Percentiles rank a stretch among this genome's conserved stretches.
Conservation (phyloP, 495 filamentous ascomycete genomes). For the Hypomontagnella monticulosa region DNA sequence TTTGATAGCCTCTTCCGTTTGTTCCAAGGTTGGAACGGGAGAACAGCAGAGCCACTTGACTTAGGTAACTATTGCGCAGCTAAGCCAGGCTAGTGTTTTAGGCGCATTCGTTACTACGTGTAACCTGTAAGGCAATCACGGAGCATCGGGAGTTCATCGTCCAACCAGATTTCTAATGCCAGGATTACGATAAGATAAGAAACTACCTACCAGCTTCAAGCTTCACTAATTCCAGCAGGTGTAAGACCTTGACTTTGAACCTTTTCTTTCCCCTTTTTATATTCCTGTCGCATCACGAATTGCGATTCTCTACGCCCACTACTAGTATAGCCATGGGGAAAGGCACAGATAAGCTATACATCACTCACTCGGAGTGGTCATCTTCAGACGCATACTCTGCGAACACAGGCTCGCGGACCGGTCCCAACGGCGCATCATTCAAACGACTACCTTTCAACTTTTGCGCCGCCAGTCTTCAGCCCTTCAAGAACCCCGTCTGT, state of each 20-base stretch:
- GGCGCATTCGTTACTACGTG: conserved; percentile 1
- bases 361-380: conserved; percentile 97
- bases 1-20: no score
- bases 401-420: conserved; percentile 67
- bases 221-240: not conserved
- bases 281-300: conserved; percentile 10
- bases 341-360: conserved; percentile 82
- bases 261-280: not conserved
- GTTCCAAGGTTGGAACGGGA: no score
- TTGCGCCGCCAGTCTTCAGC: conserved; percentile 94
- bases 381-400: conserved; percentile 85
- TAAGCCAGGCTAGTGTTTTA: not conserved
- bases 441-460: conserved; percentile 96
- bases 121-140: conserved; percentile 9
- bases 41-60: no score
- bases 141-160: not conserved
- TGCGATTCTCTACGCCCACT: not conserved
- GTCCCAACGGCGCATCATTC: conserved; percentile 69
- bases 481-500: conserved; percentile 87
- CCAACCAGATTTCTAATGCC: not conserved
- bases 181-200: conserved; percentile 39
- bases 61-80: conserved; percentile 5
- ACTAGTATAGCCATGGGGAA: conserved; percentile 51
- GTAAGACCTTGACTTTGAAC: not conserved
- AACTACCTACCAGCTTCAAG: not conserved